Conservation (phyloP, 441 rosid genomes). For the Croton setiger region DNA sequence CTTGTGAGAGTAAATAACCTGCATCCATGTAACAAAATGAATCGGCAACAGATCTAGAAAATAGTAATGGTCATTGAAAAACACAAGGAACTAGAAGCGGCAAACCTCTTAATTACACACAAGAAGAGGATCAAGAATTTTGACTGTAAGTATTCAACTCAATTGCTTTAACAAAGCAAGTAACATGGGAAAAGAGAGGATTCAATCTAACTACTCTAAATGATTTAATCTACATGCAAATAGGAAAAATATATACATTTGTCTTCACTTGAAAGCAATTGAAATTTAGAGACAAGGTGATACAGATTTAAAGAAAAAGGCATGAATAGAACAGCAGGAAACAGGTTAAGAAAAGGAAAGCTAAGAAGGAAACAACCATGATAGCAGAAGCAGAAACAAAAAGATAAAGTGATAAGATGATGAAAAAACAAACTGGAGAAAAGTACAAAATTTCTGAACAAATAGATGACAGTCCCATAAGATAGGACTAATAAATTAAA, state of each 20-base stretch:
- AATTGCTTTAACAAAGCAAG: constrained; percentile 14
- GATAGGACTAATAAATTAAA: background rate
- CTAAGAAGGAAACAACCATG: constrained; percentile 14
- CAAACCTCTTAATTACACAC: constrained; percentile 5
- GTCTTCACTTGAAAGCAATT: background rate
- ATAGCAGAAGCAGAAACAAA: constrained; percentile 25
- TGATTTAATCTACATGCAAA: constrained; percentile 6
- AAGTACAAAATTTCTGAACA: constrained; percentile 21
- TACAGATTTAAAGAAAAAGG: constrained; percentile 11
- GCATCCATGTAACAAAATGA: constrained; percentile 24
- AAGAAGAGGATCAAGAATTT: background rate
- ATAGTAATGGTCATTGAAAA: constrained; percentile 8
- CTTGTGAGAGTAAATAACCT: constrained; percentile 23
- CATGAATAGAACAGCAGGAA: constrained; percentile 13
- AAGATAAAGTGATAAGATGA: constrained; percentile 36
- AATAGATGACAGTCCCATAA: background rate
- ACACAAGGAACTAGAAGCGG: constrained; percentile 10
- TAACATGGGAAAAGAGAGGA: constrained; percentile 3
- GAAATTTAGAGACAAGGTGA: constrained; percentile 5
- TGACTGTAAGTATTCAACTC: background rate
- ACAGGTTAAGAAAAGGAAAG: constrained; percentile 17
- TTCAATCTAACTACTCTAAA: background rate
- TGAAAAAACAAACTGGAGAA: constrained; percentile 19
- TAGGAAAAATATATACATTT: background rate
- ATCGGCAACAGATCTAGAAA: constrained; percentile 16